Evolutionary conservation across 1,284 basidiomycete genomes (phyloP), one percentile per base, ranked within the genome.

Genomic region (Naganishia cerealis): DNA sequence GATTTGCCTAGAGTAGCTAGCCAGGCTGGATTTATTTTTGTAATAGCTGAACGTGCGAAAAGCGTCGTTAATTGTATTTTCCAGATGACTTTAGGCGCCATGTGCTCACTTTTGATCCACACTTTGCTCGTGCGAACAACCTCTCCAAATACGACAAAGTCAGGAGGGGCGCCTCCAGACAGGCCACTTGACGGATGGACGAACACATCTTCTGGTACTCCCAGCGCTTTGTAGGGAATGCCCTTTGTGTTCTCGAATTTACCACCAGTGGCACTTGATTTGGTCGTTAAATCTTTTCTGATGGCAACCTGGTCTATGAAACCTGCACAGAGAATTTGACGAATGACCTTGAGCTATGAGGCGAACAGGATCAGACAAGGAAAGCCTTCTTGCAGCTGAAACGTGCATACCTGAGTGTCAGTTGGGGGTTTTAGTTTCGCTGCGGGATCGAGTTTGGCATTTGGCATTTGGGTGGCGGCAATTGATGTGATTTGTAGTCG

Each of bases 251-350:
- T 91, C 8, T 88, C 84, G 79, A 86, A 90, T 73, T 91, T 88
- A 42, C 84, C 80, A 5, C 89, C 91, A 0, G 75, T 72, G n/a
- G 84, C 82, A 38, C 82, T 82, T 33, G 75, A 73, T 55, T 77
- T 74, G 13, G 56, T 53, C 12, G 89, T 84, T 55, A 92, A 79
- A 75, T 98, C 94, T 74, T 92, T 93, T 21, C 96, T 88, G 26
- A 95, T 86, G 16, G 96, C 96, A 3, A 98, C 87, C 78, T 97
- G 94, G 80, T 99, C 95, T 73, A 98, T 91, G 81, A 96, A 98
- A 7, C 89, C 92, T 1, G 94, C 89, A 0, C 90, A 85, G 56
- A 99, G 79, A 21, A 98, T 84, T 77, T 99, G 96, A 42, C 91
- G 87, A 16, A 99, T 83, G 29, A 94, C 87, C 78, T 96, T 99